Evolutionary conservation across 1,284 basidiomycete species (phyloP), one percentile per base, ranked within the genome.

Genomic region (Chiua sp.): DNA sequence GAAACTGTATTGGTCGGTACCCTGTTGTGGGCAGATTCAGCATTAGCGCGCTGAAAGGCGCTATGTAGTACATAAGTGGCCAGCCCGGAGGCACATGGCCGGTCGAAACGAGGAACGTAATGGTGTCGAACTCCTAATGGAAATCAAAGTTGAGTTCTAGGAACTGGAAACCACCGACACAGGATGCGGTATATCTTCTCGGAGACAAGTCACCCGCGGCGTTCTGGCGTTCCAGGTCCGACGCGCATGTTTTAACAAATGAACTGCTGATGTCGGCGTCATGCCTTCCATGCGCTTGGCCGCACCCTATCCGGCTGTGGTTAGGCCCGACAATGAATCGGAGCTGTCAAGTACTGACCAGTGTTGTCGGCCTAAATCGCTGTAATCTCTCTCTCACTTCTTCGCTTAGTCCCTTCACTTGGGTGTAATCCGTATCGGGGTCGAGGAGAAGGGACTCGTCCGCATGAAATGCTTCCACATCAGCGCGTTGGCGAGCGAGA

Each of bases 211-310:
- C 30, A 32, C 39, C 8, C 23, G 49, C 22, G 28, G 47, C 33
- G 35, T 44, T 44, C 23, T 53, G 26, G 50, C 20, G 53, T 54
- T 47, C 71, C 72, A 75, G 18, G 72, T 77, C 61, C 76, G 70
- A 65, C 86, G 87, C 15, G 90, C 85, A 70, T 91, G 81, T 64
- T 82, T 82, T 59, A 94, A 75, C 32, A 94, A 71, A 48, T 80
- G 79, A 11, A 93, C 80, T 22, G 91, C 77, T 1, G 86, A 85
- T 0, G 87, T 81, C 3, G 92, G 91, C 10, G 93, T 94, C 84
- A 94, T 92, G 10, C 92, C 92, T 68, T 94, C 92, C 87, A 94
- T 93, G 37, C 93, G 79, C 71, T 93, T 93, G 20, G 89, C 93
- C 16, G 90, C 88, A 26, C 92, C 93, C 92, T 93, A 53, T 30